A percentile compares a stretch with the other conserved stretches of the same genome.
Evolutionary conservation across 1,284 basidiomycete genomes (phyloP).

Genomic region (Neolentinus lepideus): DNA sequence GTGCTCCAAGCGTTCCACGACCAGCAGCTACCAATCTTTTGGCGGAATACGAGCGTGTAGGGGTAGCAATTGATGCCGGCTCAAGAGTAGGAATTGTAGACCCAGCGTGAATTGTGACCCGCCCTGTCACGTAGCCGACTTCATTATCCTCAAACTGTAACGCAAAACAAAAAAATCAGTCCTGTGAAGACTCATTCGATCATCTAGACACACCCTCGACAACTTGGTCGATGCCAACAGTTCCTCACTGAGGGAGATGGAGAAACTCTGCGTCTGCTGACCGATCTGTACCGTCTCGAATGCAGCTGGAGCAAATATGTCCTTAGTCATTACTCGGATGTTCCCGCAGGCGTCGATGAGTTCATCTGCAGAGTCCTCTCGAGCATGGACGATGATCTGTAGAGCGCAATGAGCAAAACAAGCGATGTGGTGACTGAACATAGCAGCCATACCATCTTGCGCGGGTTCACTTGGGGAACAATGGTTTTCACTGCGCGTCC

Average conservation of each 20-base stretch:
- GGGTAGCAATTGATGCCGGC: slow-evolving; percentile 18
- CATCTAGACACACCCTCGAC: slow-evolving; percentile 63
- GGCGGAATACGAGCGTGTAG: slow-evolving; percentile 9
- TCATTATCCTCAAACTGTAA: slow-evolving; percentile 94
- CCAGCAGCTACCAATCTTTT: slow-evolving; percentile 15
- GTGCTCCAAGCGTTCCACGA: slow-evolving; percentile 49
- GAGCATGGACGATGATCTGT: slow-evolving; percentile 85
- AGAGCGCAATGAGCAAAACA: background rate
- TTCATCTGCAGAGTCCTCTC: slow-evolving; percentile 54
- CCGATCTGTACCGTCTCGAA: slow-evolving; percentile 85
- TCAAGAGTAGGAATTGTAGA: slow-evolving; percentile 70
- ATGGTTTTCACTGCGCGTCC: slow-evolving; percentile 96
- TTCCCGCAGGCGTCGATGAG: slow-evolving; percentile 77
- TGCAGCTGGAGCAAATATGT: slow-evolving; percentile 75
- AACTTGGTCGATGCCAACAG: slow-evolving; percentile 77
- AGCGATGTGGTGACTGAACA: background rate
- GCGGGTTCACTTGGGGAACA: slow-evolving; percentile 92
- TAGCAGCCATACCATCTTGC: slow-evolving; percentile 69
- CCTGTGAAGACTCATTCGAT: slow-evolving; percentile 4
- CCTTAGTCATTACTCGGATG: slow-evolving; percentile 83
- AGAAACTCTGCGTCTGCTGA: slow-evolving; percentile 93
- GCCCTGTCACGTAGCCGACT: slow-evolving; percentile 85
- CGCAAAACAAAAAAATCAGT: background rate
- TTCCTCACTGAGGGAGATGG: slow-evolving; percentile 89
- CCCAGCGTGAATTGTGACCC: slow-evolving; percentile 75